Percentiles rank a stretch among this genome's conserved stretches.
Evolutionary conservation across 441 rosid species (phyloP).

Genomic region (Brassica hybrid): DNA sequence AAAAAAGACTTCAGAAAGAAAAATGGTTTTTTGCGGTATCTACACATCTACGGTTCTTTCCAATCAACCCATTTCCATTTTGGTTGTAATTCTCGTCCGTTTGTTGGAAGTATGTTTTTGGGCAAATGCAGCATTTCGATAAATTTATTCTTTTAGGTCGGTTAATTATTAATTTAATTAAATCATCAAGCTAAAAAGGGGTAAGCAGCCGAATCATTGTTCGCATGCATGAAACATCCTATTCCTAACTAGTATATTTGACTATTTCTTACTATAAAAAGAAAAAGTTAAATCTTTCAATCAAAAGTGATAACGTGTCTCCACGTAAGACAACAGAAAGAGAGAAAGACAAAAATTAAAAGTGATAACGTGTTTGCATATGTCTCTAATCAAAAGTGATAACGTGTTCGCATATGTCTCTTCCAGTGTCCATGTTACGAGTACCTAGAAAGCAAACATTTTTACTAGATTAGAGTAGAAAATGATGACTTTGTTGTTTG

Average conservation of each 20-base stretch:
- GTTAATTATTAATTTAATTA: neutral
- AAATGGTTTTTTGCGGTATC: too few species aligned
- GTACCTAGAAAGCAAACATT: neutral
- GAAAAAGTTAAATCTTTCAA: neutral
- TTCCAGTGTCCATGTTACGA: neutral
- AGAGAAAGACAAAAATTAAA: neutral
- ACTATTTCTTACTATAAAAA: neutral
- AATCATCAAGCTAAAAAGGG: neutral
- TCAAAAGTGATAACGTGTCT: conserved; percentile 22
- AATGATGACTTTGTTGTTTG: conserved; percentile 1
- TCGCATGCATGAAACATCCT: neutral
- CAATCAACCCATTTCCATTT: too few species aligned
- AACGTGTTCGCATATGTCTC: conserved; percentile 2
- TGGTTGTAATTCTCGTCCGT: neutral
- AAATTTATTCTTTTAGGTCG: neutral
- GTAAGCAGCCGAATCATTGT: neutral
- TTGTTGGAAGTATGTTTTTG: neutral
- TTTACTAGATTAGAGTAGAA: neutral
- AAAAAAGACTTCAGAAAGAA: too few species aligned
- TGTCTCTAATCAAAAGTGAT: too few species aligned
- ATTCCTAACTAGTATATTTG: neutral
- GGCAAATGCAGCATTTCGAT: neutral
- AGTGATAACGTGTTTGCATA: too few species aligned
- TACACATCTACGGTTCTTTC: too few species aligned
- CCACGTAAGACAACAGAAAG: conserved; percentile 33